Conservation (phyloP, 306 rosid genomes). For the Delonix regia region DNA sequence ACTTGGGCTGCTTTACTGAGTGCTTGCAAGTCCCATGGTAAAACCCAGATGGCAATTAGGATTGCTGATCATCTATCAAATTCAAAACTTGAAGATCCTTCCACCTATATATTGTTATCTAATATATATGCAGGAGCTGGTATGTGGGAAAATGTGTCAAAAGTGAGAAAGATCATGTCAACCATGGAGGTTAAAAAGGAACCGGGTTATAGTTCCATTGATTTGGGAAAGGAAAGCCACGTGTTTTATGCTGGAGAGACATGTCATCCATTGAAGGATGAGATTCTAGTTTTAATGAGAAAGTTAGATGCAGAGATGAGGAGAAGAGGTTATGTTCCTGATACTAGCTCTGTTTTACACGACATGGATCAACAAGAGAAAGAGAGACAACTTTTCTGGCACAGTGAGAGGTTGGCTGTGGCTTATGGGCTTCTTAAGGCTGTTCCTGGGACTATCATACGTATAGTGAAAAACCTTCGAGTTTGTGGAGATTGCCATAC, state of each 20-base stretch:
- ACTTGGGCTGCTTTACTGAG: conserved; percentile 90
- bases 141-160: conserved; percentile 77
- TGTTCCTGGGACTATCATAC: conserved; percentile 64
- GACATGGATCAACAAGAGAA: conserved; percentile 86
- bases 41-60: conserved; percentile 64
- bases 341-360: conserved; percentile 75
- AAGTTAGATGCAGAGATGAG: conserved; percentile 73
- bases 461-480: conserved; percentile 84
- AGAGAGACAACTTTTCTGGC: conserved; percentile 86
- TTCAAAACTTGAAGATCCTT: conserved; percentile 67
- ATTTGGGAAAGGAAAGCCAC: conserved; percentile 70
- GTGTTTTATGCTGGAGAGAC: conserved; percentile 91
- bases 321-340: conserved; percentile 85
- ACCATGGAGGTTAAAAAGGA: conserved; percentile 69
- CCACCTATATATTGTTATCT: conserved; percentile 69
- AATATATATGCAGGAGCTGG: conserved; percentile 71
- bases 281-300: conserved; percentile 57
- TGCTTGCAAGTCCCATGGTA: conserved; percentile 74
- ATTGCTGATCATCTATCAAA: conserved; percentile 62
- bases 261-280: conserved; percentile 72
- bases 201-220: conserved; percentile 84
- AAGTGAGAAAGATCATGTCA: conserved; percentile 68
- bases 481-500: conserved; percentile 90
- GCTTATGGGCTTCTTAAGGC: conserved; percentile 82
- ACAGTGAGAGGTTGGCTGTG: conserved; percentile 84